Conservation (phyloP, 345 rosid genomes). For the Brassica cretica region DNA sequence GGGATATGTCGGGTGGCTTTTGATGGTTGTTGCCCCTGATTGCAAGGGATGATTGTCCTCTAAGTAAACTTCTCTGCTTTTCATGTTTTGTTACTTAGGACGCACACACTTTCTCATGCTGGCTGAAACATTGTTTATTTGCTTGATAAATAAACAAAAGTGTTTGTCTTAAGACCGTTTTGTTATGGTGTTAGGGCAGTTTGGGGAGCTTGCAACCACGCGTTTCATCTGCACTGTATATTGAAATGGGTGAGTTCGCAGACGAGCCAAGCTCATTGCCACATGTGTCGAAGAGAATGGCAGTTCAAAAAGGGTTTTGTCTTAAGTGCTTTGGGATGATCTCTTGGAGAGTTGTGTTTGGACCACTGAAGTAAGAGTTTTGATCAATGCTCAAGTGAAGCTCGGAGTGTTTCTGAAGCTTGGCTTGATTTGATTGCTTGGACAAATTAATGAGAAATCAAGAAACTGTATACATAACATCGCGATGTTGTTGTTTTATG, state of each 20-base stretch:
- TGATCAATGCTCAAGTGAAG: background rate
- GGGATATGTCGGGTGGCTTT: slow-evolving; percentile 98
- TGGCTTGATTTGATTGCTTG: background rate
- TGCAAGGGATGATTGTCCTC: slow-evolving; percentile 95
- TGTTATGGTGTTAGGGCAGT: slow-evolving; percentile 42
- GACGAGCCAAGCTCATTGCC: slow-evolving; percentile 85
- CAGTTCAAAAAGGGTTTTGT: slow-evolving; percentile 50
- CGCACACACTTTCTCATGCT: background rate
- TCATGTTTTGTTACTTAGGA: background rate
- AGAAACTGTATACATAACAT: background rate
- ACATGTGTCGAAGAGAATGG: slow-evolving; percentile 89
- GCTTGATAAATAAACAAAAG: background rate
- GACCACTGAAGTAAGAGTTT: slow-evolving; percentile 2
- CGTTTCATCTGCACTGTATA: slow-evolving; percentile 93
- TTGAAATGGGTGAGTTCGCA: slow-evolving; percentile 95
- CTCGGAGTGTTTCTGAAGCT: background rate
- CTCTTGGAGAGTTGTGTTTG: background rate
- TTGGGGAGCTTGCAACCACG: slow-evolving; percentile 77
- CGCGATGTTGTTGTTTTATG: background rate
- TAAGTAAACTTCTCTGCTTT: slow-evolving; percentile 50
- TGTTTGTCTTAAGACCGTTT: background rate
- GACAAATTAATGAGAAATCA: background rate
- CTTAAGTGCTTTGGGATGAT: background rate
- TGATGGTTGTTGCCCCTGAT: slow-evolving; percentile 93
- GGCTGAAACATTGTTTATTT: background rate